Conservation (phyloP, 352 stramenopile genomes). For the Pythium aristosporum region DNA sequence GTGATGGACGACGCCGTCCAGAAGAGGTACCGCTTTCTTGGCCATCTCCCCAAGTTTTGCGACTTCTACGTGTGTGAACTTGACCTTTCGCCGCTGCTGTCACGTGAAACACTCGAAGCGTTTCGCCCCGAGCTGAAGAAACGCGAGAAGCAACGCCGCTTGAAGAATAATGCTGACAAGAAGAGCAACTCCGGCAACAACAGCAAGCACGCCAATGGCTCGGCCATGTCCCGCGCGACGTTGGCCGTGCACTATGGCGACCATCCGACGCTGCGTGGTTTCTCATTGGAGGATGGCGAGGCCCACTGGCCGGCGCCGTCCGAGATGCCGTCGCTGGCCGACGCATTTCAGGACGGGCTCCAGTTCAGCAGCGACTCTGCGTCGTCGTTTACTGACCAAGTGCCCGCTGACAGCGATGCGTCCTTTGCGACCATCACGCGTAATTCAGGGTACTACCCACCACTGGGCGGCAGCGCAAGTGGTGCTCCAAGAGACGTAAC, state of each 20-base stretch:
- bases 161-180: constrained; percentile 43
- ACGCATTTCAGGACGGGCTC: constrained; percentile 44
- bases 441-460: constrained; percentile 74
- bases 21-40: constrained; percentile 86
- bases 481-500: constrained; percentile 15
- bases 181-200: constrained; percentile 25
- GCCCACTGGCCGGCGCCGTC: constrained; percentile 57
- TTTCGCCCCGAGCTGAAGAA: constrained; percentile 82
- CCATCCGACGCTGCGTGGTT: constrained; percentile 24
- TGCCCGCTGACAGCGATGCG: constrained; percentile 33
- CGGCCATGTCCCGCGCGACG: background rate
- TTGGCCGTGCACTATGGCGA: background rate
- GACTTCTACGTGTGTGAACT: constrained; percentile 89
- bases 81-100: constrained; percentile 73
- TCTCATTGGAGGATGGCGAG: constrained; percentile 59
- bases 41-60: constrained; percentile 82
- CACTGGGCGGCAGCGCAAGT: constrained; percentile 30
- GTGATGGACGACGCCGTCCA: constrained; percentile 86
- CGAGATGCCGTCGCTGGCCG: constrained; percentile 37
- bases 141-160: constrained; percentile 54
- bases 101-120: constrained; percentile 47
- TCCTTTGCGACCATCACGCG: constrained; percentile 74
- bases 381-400: constrained; percentile 16
- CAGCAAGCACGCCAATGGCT: constrained; percentile 15
- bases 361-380: constrained; percentile 12